phyloP scores from a whole-genome alignment of 2,329 filamentous ascomycete species.

The Hypoxylon sp. region DNA sequence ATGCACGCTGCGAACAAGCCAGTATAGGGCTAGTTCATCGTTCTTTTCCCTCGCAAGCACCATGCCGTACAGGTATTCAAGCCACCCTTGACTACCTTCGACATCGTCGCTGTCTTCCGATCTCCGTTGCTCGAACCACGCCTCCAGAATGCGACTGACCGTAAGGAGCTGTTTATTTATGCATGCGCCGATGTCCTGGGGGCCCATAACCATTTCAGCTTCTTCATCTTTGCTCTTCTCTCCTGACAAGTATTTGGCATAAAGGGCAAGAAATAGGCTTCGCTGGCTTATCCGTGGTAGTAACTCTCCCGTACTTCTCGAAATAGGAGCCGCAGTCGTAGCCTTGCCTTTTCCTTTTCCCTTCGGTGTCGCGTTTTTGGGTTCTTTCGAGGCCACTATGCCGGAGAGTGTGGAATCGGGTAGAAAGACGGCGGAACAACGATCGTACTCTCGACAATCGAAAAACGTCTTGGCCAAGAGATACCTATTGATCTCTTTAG shows the following conservation, averaged over 20 bases:
- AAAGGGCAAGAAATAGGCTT: slow-evolving; percentile 90
- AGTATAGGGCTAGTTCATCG: slow-evolving; percentile 84
- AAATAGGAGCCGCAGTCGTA: slow-evolving; percentile 53
- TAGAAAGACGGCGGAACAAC: slow-evolving; percentile 89
- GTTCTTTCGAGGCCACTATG: slow-evolving; percentile 65
- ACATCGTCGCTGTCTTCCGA: slow-evolving; percentile 68
- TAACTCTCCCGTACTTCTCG: slow-evolving; percentile 41
- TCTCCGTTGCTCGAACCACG: slow-evolving; percentile 79
- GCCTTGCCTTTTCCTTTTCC: slow-evolving; percentile 73
- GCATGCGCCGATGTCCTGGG: slow-evolving; percentile 86
- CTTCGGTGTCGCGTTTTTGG: slow-evolving; percentile 52
- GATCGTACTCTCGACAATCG: slow-evolving; percentile 94
- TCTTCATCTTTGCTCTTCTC: slow-evolving; percentile 98
- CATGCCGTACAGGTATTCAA: slow-evolving; percentile 93
- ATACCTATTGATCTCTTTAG: slow-evolving; percentile 83
- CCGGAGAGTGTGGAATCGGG: slow-evolving; percentile 82
- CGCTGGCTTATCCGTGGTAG: slow-evolving; percentile 82
- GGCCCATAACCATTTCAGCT: slow-evolving; percentile 95
- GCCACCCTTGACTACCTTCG: slow-evolving; percentile 82
- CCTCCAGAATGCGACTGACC: slow-evolving; percentile 80
- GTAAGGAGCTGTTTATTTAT: slow-evolving; percentile 85
- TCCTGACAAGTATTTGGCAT: slow-evolving; percentile 91
- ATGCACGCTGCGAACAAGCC: slow-evolving; percentile 89
- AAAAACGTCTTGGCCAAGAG: slow-evolving; percentile 94
- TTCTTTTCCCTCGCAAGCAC: slow-evolving; percentile 92